Evolutionary conservation across 1,139 yeast genomes (phyloP).

Genomic region (Candida tropicalis): DNA sequence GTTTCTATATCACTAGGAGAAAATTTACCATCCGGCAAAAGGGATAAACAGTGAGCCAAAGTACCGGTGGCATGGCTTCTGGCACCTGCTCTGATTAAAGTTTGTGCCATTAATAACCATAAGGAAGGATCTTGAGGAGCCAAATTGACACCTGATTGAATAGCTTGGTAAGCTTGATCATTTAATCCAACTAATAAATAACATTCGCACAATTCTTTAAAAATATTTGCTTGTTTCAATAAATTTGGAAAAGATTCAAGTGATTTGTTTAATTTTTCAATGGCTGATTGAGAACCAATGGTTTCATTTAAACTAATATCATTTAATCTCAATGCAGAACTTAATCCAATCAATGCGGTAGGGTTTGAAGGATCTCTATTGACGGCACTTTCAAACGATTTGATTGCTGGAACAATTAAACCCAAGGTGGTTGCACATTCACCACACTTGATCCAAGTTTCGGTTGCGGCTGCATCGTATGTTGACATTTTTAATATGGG

Average conservation of each 20-base stretch:
- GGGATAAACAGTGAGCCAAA: constrained; percentile 45
- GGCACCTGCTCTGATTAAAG: constrained; percentile 43
- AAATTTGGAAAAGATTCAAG: constrained; percentile 37
- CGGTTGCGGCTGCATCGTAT: constrained; percentile 29
- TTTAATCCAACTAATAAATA: constrained; percentile 48
- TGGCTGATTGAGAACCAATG: constrained; percentile 43
- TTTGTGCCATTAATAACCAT: constrained; percentile 52
- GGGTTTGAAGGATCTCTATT: constrained; percentile 44
- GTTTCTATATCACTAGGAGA: constrained; percentile 41
- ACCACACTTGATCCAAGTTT: constrained; percentile 56
- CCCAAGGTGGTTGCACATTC: constrained; percentile 51
- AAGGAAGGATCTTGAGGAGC: constrained; percentile 45
- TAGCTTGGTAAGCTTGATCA: constrained; percentile 54
- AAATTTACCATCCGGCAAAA: constrained; percentile 37
- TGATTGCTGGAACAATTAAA: constrained; percentile 41
- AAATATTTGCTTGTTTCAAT: constrained; percentile 36
- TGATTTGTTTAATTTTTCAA: constrained; percentile 44
- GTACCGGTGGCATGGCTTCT: constrained; percentile 49
- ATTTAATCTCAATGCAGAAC: constrained; percentile 38
- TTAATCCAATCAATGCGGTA: constrained; percentile 46
- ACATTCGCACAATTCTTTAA: constrained; percentile 53
- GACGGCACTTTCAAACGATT: constrained; percentile 50
- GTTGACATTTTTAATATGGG: constrained; percentile 10
- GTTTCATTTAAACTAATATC: constrained; percentile 41
- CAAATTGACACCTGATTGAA: constrained; percentile 47